Base-by-base conservation (phyloP, 2,329 filamentous ascomycete species). In the Alternaria sp. region DNA sequence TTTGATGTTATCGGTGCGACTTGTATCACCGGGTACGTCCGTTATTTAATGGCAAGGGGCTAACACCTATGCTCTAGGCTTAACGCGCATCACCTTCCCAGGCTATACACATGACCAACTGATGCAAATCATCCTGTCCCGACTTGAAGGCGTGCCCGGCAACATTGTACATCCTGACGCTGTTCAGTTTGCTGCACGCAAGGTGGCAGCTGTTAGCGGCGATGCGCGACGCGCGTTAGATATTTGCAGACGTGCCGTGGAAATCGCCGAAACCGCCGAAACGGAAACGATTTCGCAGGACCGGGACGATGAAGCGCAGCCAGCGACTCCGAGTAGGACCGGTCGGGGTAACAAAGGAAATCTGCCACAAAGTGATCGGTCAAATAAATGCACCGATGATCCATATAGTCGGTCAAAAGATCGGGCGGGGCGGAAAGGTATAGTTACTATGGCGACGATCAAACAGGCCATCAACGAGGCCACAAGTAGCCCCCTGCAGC, bases 51-150 rank as follows among this genome's bases (percentile, higher is more conserved):
- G 58, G 61, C 64, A 68, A 71, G 52, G 33, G 31, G 67, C 74
- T 76, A 73, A 77, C 67, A 63, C 58, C 58, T 62, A 61, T 52
- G 53, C 40, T 55, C 51, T 59, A 78, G 86, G 94, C 23, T 82
- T 99, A 48, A 97, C 93, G 7, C 87, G 96, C 71, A 97, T 99
- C 73, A 97, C 95, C 0, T 99, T 99, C 70, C 92, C 95, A 0
- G 95, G 95, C 23, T 99, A 99, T 78, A 97, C 93, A 56, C 93
- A 99, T 77, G 93, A 95, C 58, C 95, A 99, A 78, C 85, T 99
- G 39, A 97, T 98, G 90, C 90, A 90, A 67, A 99, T 99, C 72
- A 97, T 99, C 63, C 90, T 94, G 72, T 96, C 93, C n/a, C 90
- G 95, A 29, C 85, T 99, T 2, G 88, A 92, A 72, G 92, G 92